These are phyloP conservation scores for Neofusicoccum kwambonambiense DNA, from an alignment of 2,329 filamentous ascomycete genomes.

Conservation along the genomic window DNA sequence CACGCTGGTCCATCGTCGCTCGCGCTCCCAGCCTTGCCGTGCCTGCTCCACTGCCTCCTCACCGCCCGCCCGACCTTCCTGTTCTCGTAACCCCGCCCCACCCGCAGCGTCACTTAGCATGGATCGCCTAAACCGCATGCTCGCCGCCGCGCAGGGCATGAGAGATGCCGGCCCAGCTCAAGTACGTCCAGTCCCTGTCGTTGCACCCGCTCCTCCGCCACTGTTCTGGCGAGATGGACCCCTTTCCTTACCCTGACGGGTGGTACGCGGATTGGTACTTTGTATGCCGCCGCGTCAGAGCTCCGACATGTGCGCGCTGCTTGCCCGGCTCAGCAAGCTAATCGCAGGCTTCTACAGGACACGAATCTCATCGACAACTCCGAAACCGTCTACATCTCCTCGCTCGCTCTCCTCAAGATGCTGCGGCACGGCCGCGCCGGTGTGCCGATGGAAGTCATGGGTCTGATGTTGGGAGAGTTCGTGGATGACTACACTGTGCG, in stretches of 20 bases:
- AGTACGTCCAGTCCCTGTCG: conserved; percentile 46
- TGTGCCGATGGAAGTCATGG: conserved; percentile 99
- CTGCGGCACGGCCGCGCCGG: conserved; percentile 93
- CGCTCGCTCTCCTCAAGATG: conserved; percentile 96
- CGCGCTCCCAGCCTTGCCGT: background rate
- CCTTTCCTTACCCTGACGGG: conserved; percentile 19
- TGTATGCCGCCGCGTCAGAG: conserved; percentile 10
- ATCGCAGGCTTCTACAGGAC: conserved; percentile 57
- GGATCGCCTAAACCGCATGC: conserved; percentile 90
- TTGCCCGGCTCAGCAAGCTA: conserved; percentile 2
- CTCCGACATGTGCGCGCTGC: background rate
- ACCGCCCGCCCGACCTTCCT: conserved; percentile 6
- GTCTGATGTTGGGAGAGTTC: conserved; percentile 97
- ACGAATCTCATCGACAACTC: conserved; percentile 97
- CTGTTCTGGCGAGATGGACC: conserved; percentile 9
- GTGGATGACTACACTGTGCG: conserved; percentile 98
- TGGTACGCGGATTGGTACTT: conserved; percentile 19
- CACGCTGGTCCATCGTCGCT: conserved; percentile 1
- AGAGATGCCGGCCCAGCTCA: conserved; percentile 64
- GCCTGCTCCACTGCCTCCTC: conserved; percentile 3
- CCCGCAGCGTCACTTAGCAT: conserved; percentile 48
- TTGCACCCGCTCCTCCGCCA: conserved; percentile 13
- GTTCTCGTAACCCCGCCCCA: conserved; percentile 7
- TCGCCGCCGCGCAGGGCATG: conserved; percentile 68
- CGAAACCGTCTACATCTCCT: conserved; percentile 99